Conservation (phyloP, 2,329 filamentous ascomycete species). For the Venturia nashicola region DNA sequence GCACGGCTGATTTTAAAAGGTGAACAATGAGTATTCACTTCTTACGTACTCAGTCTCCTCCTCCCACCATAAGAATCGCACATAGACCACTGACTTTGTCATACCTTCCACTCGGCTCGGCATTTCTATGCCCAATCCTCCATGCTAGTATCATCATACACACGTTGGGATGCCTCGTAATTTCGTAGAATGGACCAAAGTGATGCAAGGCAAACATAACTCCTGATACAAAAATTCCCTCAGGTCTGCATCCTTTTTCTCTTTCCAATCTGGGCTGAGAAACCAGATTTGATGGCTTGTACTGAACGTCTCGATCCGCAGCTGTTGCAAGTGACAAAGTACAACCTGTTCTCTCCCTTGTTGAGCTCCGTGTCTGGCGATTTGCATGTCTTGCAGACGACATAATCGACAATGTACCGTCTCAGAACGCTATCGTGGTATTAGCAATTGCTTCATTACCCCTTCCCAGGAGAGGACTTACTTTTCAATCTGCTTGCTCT, state of each 20-base stretch:
- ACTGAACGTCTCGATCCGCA: conserved; percentile 62
- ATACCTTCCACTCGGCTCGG: background rate
- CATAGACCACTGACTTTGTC: background rate
- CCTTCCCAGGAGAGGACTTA: conserved; percentile 34
- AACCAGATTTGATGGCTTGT: conserved; percentile 98
- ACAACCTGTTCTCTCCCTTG: conserved; percentile 98
- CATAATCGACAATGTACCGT: conserved; percentile 65
- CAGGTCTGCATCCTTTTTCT: conserved; percentile 6
- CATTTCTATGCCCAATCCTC: background rate
- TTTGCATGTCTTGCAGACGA: conserved; percentile 97
- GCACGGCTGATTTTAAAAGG: background rate
- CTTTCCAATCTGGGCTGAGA: conserved; percentile 63
- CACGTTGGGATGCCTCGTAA: background rate
- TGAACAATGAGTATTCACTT: background rate
- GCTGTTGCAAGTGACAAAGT: conserved; percentile 93
- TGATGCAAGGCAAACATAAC: background rate
- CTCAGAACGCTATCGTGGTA: conserved; percentile 1
- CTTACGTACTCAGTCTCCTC: background rate
- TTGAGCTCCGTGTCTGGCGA: conserved; percentile 89
- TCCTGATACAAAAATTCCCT: background rate
- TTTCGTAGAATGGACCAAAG: background rate
- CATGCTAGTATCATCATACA: background rate
- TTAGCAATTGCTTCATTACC: background rate
- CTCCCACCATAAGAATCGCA: background rate
- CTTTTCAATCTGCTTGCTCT: conserved; percentile 99